Evolutionary conservation across 192 early-diverging fungal genomes (phyloP), one percentile per base, ranked within the genome.

Genomic region (Coemansia erecta): DNA sequence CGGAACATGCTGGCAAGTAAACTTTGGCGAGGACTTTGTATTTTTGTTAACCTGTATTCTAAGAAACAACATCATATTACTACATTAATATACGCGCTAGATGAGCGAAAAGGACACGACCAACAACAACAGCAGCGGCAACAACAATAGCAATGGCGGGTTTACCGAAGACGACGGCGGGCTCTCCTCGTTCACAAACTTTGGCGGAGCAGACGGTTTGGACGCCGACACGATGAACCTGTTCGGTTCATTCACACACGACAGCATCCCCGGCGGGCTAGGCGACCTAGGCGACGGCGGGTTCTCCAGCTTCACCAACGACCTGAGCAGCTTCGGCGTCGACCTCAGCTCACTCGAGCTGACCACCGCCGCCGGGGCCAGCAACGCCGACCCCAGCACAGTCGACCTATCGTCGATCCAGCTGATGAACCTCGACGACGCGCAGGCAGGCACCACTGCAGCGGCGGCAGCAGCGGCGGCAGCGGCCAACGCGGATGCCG

Each of bases 161-260:
- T 3, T 21, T 54, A 51, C 49, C 40, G 46, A 24, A 0, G 61
- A 55, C 33, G 58, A 65, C 18, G 66, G 64, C 26, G 41, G 60
- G 11, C 41, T 76, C 10, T 42, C 63, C 7, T 69, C 67, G 56
- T 70, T 76, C 33, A 59, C 63, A 11, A 65, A 59, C 42, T 49
- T 76, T 37, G 66, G 72, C 31, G 50, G 28, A 2, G 55, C 37
- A 15, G 47, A 69, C 39, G 67, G 63, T 1, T 10, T 70, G 44
- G 73, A 70, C 53, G 40, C 60, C 10, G 67, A 70, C 14, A 59
- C 67, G 11, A 55, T 68, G 52, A 61, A 66, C 15, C 50, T 76
- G 11, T 76, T 76, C 40, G 68, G 67, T 0, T 76, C 73, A 31
- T 76, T 76, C 13, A 70, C 67, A 41, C 69, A 76, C 58, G 67